Evolutionary conservation across 1,284 basidiomycete genomes (phyloP).

Genomic region (Earliella scabrosa): DNA sequence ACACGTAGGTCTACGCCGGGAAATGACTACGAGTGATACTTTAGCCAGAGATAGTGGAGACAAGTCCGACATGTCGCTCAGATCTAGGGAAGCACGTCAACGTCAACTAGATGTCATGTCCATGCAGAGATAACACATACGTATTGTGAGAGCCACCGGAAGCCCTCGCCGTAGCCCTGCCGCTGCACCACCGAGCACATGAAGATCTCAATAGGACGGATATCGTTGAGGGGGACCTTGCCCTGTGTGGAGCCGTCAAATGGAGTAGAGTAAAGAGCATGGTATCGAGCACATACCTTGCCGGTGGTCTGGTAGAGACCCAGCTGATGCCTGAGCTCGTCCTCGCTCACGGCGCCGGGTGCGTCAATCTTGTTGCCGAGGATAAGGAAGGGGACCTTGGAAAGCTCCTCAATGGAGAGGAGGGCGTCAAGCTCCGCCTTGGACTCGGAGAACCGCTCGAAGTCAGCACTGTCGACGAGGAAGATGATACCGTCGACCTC

Average conservation of each 20-base stretch:
- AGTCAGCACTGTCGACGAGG: constrained; percentile 96
- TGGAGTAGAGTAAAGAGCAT: background rate
- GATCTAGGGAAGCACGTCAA: constrained; percentile 31
- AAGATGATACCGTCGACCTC: constrained; percentile 99
- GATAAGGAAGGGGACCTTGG: constrained; percentile 97
- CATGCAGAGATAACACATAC: constrained; percentile 43
- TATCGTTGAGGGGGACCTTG: constrained; percentile 95
- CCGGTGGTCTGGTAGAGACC: constrained; percentile 99
- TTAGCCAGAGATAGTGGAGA: constrained; percentile 9
- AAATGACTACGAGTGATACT: constrained; percentile 16
- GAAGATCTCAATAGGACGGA: constrained; percentile 98
- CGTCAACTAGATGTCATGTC: background rate
- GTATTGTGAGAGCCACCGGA: constrained; percentile 99
- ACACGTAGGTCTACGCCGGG: constrained; percentile 23
- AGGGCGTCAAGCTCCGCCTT: constrained; percentile 97
- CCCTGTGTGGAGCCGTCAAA: constrained; percentile 57
- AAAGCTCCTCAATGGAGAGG: constrained; percentile 91
- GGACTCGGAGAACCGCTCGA: constrained; percentile 94
- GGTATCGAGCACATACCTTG: constrained; percentile 63
- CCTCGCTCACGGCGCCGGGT: constrained; percentile 96
- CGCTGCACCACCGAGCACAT: constrained; percentile 99
- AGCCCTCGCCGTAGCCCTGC: constrained; percentile 98
- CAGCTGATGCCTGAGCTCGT: constrained; percentile 94
- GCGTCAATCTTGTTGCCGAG: constrained; percentile 99
- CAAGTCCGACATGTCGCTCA: constrained; percentile 22